Base-by-base conservation (phyloP, 805 yeast genomes). In the Metschnikowia dekortorum region DNA sequence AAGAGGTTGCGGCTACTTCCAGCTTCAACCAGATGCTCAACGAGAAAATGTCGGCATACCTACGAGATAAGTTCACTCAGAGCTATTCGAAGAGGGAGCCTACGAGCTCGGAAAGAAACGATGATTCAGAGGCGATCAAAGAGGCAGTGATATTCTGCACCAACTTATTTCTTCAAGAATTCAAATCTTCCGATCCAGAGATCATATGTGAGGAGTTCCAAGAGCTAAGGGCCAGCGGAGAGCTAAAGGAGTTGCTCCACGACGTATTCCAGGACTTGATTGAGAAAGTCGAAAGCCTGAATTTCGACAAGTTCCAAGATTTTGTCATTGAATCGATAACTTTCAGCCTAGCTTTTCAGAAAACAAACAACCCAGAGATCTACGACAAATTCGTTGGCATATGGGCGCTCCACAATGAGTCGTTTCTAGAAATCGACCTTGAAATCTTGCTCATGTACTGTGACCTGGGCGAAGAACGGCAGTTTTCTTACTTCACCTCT, bases 271-370 rank as follows among this genome's bases (percentile, higher is more conserved):
- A 51, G 4, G 59, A 55, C 16, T 45, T 54, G n/a, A 38, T 52
- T 18, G 54, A 57, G 14, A 51, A 55, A 46, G 40, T 51, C 48
- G 50, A 50, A 9, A 48, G 49, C 26, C 43, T 48, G 40, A 52
- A 55, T 4, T 51, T 57, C 18, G 61, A 53, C 35, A 47, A 50
- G 8, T 55, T 50, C 28, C 56, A 53, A 28, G 59, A 57, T 30
- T 37, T 49, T 16, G 51, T 57, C 16, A 46, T 53, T 8, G 60
- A 55, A n/a, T 33, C 38, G 10, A 39, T 51, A 14, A 48, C 44
- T 29, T 39, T 43, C 46, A 35, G 35, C 32, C 36, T 38, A 11
- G 6, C 31, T 5, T 32, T 32, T 8, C 45, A 37, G 4, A 26
- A 8, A 13, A 13, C 39, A 6, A 54, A 48, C 6, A 38, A 50